Evolutionary conservation across 2,329 filamentous ascomycete genomes (phyloP).

Genomic region (Arthroderma sp.): DNA sequence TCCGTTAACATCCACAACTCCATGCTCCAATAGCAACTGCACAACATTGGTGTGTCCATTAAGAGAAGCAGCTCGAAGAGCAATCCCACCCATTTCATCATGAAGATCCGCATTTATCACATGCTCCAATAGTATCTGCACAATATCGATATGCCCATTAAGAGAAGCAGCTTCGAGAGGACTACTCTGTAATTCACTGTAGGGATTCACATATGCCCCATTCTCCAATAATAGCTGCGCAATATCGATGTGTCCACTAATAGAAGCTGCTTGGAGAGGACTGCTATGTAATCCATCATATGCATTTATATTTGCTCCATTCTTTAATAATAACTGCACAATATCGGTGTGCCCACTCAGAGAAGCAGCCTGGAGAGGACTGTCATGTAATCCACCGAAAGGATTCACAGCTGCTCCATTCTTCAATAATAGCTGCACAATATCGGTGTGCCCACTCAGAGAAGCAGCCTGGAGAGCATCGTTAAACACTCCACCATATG

Average conservation of each 20-base stretch:
- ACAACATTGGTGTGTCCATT: not conserved
- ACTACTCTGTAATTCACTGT: constrained; percentile 1
- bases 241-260: constrained; percentile 4
- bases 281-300: not conserved
- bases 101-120: not conserved
- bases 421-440: constrained; percentile 1
- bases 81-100: constrained; percentile 1
- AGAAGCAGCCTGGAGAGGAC: not conserved
- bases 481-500: not conserved
- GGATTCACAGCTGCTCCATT: not conserved
- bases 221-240: constrained; percentile 8
- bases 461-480: not conserved
- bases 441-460: not conserved
- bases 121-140: constrained; percentile 1
- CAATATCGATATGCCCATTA: not conserved
- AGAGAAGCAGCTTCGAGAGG: constrained; percentile 1
- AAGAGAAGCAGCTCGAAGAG: constrained; percentile 1
- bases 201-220: constrained; percentile 11
- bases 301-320: constrained; percentile 2
- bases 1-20: constrained; percentile 2
- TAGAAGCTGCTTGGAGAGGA: constrained; percentile 3
- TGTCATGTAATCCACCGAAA: not conserved
- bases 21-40: constrained; percentile 3
- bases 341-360: not conserved
- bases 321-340: not conserved